A percentile compares a stretch with the other conserved stretches of the same genome.
phyloP scores from a whole-genome alignment of 2,329 filamentous ascomycete genomes.

The Ceratocystiopsis sp. region DNA sequence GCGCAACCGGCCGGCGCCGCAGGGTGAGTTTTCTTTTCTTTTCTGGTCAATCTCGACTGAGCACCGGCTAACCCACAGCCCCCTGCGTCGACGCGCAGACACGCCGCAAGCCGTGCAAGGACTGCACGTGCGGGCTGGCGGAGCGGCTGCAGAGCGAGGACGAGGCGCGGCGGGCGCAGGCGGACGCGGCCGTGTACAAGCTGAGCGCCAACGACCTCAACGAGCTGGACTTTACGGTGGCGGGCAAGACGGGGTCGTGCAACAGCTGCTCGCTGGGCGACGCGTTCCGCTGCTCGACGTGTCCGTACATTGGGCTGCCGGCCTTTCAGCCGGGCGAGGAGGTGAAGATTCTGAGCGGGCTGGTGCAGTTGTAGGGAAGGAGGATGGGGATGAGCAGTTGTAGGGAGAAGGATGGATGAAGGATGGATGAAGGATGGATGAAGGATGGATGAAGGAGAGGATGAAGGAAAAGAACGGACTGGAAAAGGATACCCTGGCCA shows the following conservation, averaged over 20 bases:
- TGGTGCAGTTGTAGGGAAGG: constrained; percentile 51
- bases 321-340: constrained; percentile 96
- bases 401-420: no score
- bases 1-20: constrained; percentile 55
- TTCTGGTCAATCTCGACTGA: no score
- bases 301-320: constrained; percentile 77
- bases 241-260: constrained; percentile 90
- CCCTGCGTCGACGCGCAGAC: constrained; percentile 84
- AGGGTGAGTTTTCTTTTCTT: constrained; percentile 45
- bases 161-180: constrained; percentile 17
- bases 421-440: no score
- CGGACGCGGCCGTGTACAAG: constrained; percentile 44
- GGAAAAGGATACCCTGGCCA: no score
- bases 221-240: constrained; percentile 93
- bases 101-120: constrained; percentile 85
- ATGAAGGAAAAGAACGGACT: no score
- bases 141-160: constrained; percentile 79
- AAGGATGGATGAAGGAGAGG: no score
- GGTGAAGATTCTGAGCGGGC: constrained; percentile 71
- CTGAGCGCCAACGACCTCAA: constrained; percentile 62
- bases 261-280: constrained; percentile 79
- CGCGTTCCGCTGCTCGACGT: constrained; percentile 59
- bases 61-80: constrained; percentile 19
- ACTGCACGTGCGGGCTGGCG: constrained; percentile 89
- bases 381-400: background rate